Conservation (phyloP, 177 flowering plant genomes). For the Tripterygium wilfordii region DNA sequence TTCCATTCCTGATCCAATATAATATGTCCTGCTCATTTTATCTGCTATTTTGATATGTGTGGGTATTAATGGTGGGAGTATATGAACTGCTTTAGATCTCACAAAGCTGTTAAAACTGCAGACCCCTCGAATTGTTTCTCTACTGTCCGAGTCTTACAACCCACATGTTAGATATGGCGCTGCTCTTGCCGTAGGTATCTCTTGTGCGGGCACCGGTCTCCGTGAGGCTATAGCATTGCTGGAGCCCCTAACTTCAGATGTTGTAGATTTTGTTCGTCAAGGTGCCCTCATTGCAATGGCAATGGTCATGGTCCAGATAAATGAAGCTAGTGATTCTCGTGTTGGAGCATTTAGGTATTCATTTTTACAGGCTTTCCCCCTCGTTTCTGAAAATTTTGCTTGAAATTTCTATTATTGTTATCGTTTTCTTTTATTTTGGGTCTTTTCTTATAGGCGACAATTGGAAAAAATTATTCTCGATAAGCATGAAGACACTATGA, state of each 20-base stretch:
- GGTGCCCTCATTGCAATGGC: slow-evolving; percentile 99
- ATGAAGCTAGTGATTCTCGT: slow-evolving; percentile 94
- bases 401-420: too few species aligned
- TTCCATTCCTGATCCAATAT: neutral
- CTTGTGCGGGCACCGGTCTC: slow-evolving; percentile 98
- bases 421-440: too few species aligned
- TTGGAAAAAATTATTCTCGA: slow-evolving; percentile 95
- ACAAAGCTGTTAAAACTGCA: slow-evolving; percentile 25
- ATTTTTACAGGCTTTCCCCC: too few species aligned
- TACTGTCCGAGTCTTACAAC: slow-evolving; percentile 95
- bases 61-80: too few species aligned
- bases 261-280: slow-evolving; percentile 98
- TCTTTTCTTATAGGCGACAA: slow-evolving; percentile 53
- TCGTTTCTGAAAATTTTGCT: too few species aligned
- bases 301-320: slow-evolving; percentile 97
- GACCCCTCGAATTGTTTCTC: slow-evolving; percentile 96
- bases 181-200: slow-evolving; percentile 95
- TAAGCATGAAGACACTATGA: slow-evolving; percentile 99
- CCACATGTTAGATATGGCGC: slow-evolving; percentile 99
- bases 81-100: slow-evolving; percentile 2
- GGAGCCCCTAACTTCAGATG: slow-evolving; percentile 98
- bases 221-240: slow-evolving; percentile 97
- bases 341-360: slow-evolving; percentile 94
- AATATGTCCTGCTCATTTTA: neutral
- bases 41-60: neutral